These are phyloP conservation scores for Buddleja alternifolia DNA, from an alignment of 257 asterid species.

Conservation along the genomic window DNA sequence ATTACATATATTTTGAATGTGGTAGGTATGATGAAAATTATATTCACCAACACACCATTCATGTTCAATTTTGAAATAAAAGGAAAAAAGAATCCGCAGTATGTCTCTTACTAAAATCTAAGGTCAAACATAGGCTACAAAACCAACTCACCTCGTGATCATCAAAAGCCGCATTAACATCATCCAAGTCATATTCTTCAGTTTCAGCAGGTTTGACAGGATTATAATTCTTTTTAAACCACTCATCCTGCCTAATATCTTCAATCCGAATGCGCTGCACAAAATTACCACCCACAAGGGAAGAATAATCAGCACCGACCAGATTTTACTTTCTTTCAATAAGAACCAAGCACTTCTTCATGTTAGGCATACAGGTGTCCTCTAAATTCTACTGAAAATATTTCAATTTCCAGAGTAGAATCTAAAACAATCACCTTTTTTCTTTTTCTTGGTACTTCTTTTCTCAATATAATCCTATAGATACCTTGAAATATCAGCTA, in stretches of 20 bases:
- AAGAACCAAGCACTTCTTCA: constrained; percentile 7
- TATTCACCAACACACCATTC: background rate
- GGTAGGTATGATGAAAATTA: background rate
- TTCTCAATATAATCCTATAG: background rate
- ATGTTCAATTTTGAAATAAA: constrained; percentile 1
- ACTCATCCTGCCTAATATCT: constrained; percentile 87
- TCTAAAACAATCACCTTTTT: constrained; percentile 1
- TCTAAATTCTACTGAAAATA: background rate
- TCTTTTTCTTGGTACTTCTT: background rate
- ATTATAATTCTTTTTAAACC: constrained; percentile 79
- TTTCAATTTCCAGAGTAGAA: constrained; percentile 16
- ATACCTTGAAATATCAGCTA: constrained; percentile 8
- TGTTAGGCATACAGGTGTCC: constrained; percentile 3
- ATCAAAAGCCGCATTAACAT: constrained; percentile 95
- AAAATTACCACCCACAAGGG: constrained; percentile 23
- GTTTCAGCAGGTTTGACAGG: constrained; percentile 74
- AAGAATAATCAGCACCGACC: constrained; percentile 22
- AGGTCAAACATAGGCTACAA: constrained; percentile 10
- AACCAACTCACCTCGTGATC: constrained; percentile 83
- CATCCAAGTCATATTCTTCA: constrained; percentile 94
- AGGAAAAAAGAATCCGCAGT: background rate
- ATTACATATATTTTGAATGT: background rate
- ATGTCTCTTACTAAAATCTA: constrained; percentile 17
- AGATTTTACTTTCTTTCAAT: constrained; percentile 7
- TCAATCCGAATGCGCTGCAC: constrained; percentile 88